These are phyloP conservation scores for Hemisphaericaspora xylofermentans DNA, from an alignment of 1,139 yeast genomes.

Conservation along the genomic window DNA sequence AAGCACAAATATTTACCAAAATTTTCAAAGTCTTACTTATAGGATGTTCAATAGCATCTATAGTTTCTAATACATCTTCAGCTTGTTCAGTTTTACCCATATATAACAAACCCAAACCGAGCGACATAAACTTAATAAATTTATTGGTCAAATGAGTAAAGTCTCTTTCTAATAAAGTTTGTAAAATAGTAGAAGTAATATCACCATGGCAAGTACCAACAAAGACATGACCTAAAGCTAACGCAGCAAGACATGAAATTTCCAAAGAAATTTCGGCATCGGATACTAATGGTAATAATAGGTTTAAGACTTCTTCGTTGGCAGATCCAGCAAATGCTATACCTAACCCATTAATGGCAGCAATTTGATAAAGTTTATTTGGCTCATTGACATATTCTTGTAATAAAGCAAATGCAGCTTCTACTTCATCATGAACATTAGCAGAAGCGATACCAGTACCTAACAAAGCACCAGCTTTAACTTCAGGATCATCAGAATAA, in stretches of 20 bases:
- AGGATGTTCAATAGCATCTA: slow-evolving; percentile 94
- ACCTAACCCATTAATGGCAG: slow-evolving; percentile 90
- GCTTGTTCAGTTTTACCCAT: slow-evolving; percentile 95
- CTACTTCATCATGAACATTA: slow-evolving; percentile 94
- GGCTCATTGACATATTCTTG: slow-evolving; percentile 71
- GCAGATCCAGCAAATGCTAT: slow-evolving; percentile 94
- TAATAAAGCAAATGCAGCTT: slow-evolving; percentile 82
- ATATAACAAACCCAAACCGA: slow-evolving; percentile 88
- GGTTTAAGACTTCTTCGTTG: slow-evolving; percentile 76
- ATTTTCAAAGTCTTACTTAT: slow-evolving; percentile 87
- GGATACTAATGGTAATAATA: slow-evolving; percentile 83
- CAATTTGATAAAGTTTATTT: slow-evolving; percentile 58
- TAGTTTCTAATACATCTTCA: slow-evolving; percentile 91
- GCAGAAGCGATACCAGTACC: slow-evolving; percentile 96
- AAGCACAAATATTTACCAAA: slow-evolving; percentile 88
- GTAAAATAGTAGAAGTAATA: slow-evolving; percentile 84
- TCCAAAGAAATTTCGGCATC: slow-evolving; percentile 76
- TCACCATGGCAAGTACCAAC: slow-evolving; percentile 97
- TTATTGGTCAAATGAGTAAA: slow-evolving; percentile 74
- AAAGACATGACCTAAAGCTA: slow-evolving; percentile 90
- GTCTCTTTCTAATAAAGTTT: slow-evolving; percentile 85
- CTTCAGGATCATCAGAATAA: slow-evolving; percentile 81
- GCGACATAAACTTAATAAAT: slow-evolving; percentile 86
- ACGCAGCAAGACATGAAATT: slow-evolving; percentile 80
- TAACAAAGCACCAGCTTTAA: slow-evolving; percentile 93